Base-by-base conservation (phyloP, 1,139 yeast genomes). In the Saccharomycopsis hybrid region DNA sequence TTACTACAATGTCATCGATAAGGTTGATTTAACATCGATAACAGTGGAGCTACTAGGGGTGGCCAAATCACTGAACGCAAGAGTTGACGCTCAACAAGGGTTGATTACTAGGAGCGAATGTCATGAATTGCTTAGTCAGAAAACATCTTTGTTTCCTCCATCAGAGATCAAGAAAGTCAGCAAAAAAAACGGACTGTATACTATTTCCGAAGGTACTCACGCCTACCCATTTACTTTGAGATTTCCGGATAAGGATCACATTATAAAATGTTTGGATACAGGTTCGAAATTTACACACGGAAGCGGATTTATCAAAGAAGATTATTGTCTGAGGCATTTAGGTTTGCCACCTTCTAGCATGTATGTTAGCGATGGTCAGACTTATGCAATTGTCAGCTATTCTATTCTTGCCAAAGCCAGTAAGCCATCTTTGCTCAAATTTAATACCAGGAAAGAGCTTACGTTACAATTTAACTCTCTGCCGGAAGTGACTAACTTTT, bases 1-100 rank as follows among this genome's bases (percentile, higher is more conserved):
- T 7, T n/a, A 11, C 5, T 41, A 41, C 28, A 31, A 11, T 5
- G 44, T 41, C 32, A 41, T 25, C n/a, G 44, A 41, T 30, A 41
- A 41, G 33, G 44, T 41, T n/a, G 44, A 41, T 13, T 11, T 41
- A 7, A 31, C 35, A 11, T 31, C 35, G 1, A 11, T 31, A 11
- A 11, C 7, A 11, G 35, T 31, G 11, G 11, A 11, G 35, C 35
- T 31, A 7, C 35, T 31, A 8, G 35, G 35, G 35, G 11, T 7
- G 35, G 35, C 35, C 11, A 7, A 11, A 11, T 31, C 11, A 8
- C 7, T 11, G 7, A 11, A 8, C 35, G 7, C 11, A 1, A 7
- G 11, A 11, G 35, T 7, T 31, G 35, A 11, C 35, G 35, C 35
- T 8, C 7, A 31, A 7, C 35, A 31, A 31, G 35, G 35, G 35